A percentile compares a stretch with the other conserved stretches of the same genome.
Evolutionary conservation across 208 protist species (phyloP).

Genomic region (Trypanosomatidae sp.): DNA sequence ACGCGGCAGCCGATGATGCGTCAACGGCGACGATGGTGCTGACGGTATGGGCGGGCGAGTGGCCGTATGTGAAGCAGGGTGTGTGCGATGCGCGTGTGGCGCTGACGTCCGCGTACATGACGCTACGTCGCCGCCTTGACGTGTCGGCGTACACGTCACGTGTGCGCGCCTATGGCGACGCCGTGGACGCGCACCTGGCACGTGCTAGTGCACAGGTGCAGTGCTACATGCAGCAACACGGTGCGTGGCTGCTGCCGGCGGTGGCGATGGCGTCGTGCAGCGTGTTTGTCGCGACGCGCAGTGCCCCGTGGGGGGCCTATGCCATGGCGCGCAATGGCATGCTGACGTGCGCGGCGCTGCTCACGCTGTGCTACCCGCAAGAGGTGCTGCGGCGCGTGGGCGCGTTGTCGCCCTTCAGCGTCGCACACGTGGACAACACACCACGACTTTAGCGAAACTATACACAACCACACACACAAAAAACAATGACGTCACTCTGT

Average conservation of each 20-base stretch:
- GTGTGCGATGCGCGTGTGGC: slow-evolving; percentile 24
- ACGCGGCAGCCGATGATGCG: too few relatives aligned
- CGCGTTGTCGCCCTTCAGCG: slow-evolving; percentile 19
- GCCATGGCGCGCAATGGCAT: slow-evolving; percentile 47
- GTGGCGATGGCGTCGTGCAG: slow-evolving; percentile 22
- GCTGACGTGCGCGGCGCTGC: slow-evolving; percentile 12
- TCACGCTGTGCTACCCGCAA: slow-evolving; percentile 39
- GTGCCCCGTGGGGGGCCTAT: slow-evolving; percentile 33
- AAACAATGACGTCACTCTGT: too few relatives aligned
- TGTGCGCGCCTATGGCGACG: slow-evolving; percentile 9
- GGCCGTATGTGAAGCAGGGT: slow-evolving; percentile 47
- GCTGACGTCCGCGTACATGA: background rate
- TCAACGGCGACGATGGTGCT: too few relatives aligned
- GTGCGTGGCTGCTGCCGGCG: slow-evolving; percentile 49
- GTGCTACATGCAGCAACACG: slow-evolving; percentile 12
- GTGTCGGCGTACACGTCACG: slow-evolving; percentile 28
- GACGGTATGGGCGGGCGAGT: slow-evolving; percentile 62
- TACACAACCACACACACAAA: too few relatives aligned
- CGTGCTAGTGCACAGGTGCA: slow-evolving; percentile 5
- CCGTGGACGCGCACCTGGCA: background rate
- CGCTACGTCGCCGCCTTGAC: slow-evolving; percentile 17
- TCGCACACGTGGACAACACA: background rate
- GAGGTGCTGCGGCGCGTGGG: slow-evolving; percentile 30
- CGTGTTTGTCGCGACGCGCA: slow-evolving; percentile 38
- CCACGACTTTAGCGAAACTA: background rate